Percentiles rank a stretch among this genome's conserved stretches.
These are phyloP conservation scores for Exsudoporus frostii DNA, from an alignment of 768 basidiomycete species.

Conservation along the genomic window DNA sequence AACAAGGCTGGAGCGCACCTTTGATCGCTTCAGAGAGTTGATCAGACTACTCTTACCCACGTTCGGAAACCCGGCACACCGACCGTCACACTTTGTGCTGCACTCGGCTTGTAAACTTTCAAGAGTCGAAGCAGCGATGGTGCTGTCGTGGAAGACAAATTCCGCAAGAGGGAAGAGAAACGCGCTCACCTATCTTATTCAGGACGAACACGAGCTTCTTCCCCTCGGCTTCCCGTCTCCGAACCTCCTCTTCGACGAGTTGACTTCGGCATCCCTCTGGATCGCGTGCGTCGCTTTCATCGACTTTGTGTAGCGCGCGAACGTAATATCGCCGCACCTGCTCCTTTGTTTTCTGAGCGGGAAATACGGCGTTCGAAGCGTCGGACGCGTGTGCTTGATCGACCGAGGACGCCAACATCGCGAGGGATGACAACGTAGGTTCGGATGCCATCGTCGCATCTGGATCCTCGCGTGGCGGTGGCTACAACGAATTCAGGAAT, in stretches of 20 bases:
- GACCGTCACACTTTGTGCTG: constrained; percentile 69
- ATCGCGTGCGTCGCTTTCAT: constrained; percentile 91
- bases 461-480: constrained; percentile 37
- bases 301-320: constrained; percentile 83
- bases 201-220: constrained; percentile 92
- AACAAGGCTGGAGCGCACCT: constrained; percentile 40
- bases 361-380: constrained; percentile 32
- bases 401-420: constrained; percentile 43
- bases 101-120: constrained; percentile 74
- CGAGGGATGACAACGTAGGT: constrained; percentile 62
- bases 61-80: constrained; percentile 96
- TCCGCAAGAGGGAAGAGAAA: constrained; percentile 18
- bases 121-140: constrained; percentile 77
- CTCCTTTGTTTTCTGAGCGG: constrained; percentile 54
- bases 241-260: constrained; percentile 92
- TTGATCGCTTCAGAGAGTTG: constrained; percentile 85
- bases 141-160: constrained; percentile 75
- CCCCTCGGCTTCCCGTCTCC: constrained; percentile 78
- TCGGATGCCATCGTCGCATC: constrained; percentile 71
- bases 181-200: constrained; percentile 89
- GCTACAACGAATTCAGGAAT: constrained; percentile 7
- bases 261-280: constrained; percentile 91
- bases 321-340: constrained; percentile 73
- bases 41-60: constrained; percentile 96
- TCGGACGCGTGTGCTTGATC: constrained; percentile 1